Percentiles rank a stretch among this genome's conserved stretches.
Evolutionary conservation across 169 alveolate species (phyloP).

Genomic region (Babesia bigemina): DNA sequence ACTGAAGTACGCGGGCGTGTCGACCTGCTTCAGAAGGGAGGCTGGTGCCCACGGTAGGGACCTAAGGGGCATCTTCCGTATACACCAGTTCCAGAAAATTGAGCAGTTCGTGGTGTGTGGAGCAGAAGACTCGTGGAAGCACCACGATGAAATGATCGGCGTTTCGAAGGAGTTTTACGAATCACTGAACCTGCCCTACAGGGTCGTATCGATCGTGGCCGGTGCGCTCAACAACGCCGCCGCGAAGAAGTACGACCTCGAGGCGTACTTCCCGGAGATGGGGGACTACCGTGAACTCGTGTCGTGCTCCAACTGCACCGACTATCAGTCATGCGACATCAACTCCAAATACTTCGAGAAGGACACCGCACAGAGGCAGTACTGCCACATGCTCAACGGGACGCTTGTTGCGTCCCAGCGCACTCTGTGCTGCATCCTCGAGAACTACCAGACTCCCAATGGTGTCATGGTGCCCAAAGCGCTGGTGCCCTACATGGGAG

Average conservation of each 20-base stretch:
- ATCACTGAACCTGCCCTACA: constrained; percentile 92
- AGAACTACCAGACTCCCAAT: constrained; percentile 91
- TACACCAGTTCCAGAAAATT: constrained; percentile 98
- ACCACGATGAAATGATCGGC: constrained; percentile 93
- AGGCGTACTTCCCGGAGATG: constrained; percentile 99
- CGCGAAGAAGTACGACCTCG: constrained; percentile 98
- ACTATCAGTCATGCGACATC: constrained; percentile 89
- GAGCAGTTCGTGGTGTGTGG: constrained; percentile 95
- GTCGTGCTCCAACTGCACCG: constrained; percentile 99
- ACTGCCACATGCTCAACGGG: constrained; percentile 97
- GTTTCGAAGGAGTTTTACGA: constrained; percentile 95
- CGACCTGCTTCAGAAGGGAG: constrained; percentile 98
- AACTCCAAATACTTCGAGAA: constrained; percentile 70
- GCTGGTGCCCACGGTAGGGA: constrained; percentile 99
- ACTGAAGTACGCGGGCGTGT: constrained; percentile 93
- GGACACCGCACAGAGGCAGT: constrained; percentile 70
- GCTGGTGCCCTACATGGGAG: constrained; percentile 90
- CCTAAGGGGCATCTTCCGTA: constrained; percentile 98
- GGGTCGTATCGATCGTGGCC: constrained; percentile 96
- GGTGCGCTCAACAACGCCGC: constrained; percentile 99
- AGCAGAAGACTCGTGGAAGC: constrained; percentile 89
- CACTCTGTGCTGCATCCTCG: constrained; percentile 95
- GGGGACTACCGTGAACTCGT: constrained; percentile 95
- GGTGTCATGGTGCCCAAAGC: constrained; percentile 94
- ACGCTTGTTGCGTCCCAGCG: constrained; percentile 98